Evolutionary conservation across 2,329 filamentous ascomycete species (phyloP), one percentile per base, ranked within the genome.

Genomic region (Aspergillus nomiae): DNA sequence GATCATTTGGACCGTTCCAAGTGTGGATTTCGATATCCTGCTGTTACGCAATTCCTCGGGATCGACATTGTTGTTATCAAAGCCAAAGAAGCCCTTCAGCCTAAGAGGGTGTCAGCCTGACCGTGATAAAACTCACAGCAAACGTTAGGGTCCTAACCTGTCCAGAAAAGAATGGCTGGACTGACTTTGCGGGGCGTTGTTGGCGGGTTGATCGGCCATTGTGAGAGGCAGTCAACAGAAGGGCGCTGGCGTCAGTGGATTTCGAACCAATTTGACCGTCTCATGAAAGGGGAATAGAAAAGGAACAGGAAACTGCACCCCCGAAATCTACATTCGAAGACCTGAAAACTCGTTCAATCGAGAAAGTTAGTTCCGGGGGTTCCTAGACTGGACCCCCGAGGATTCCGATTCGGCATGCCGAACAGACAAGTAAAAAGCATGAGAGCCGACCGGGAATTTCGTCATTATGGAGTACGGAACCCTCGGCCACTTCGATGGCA

Each of bases 1-100:
- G 74, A 32, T 75, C 73, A 62, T 73, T 55, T 3, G 67, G 67
- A 0, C 72, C 72, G 62, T 70, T 41, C 73, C 72, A 76, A 8
- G 68, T 68, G 53, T 75, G 73, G 26, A 75, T 68, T 50, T 76
- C 74, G 11, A 73, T 43, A 9, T 75, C 67, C 21, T 55, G 8
- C 57, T 68, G 21, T 62, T 62, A 19, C 70, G 67, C 26, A 72
- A 36, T 21, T 70, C 68, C 54, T 73, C 51, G 32, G 51, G 34
- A 32, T 21, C n/a, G 32, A 55, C n/a, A 36, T 55, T 14, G n/a
- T 55, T 14, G n/a, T 21, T 32, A n/a, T 28, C 50, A 30, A 53
- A 53, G 21, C 32, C 51, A 9, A 38, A 55, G n/a, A 55, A 24
- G 12, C 21, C 32, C 51, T 55, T 55, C n/a, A 38, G 32, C 24